A percentile compares a stretch with the other conserved stretches of the same genome.
These are phyloP conservation scores for Nicotiana tabacum DNA, from an alignment of 257 asterid species.

Conservation along the genomic window DNA sequence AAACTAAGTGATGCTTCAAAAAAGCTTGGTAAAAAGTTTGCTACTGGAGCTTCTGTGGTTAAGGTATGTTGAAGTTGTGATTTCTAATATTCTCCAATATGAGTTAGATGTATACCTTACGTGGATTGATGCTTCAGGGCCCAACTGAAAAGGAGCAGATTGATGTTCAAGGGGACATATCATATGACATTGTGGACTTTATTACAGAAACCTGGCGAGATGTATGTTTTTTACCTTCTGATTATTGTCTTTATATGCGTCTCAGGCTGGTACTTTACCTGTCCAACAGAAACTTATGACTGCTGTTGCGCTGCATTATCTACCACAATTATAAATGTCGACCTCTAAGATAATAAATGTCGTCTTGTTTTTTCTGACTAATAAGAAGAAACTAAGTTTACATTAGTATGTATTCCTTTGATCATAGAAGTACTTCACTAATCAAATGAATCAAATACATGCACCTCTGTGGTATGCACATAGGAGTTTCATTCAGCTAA, in stretches of 20 bases:
- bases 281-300: not conserved
- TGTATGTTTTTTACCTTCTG: conserved; percentile 41
- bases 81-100: conserved; percentile 3
- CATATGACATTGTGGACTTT: conserved; percentile 92
- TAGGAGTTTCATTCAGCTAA: not conserved
- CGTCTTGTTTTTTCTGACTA: not conserved
- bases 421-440: not conserved
- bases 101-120: conserved; percentile 1
- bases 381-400: not conserved
- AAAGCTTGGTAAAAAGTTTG: conserved; percentile 96
- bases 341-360: not conserved
- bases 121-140: conserved; percentile 43
- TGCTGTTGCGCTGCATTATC: not conserved
- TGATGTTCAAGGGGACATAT: conserved; percentile 98
- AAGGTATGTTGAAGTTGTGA: conserved; percentile 46
- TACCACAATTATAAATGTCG: not conserved
- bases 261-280: not conserved
- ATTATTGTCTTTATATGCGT: not conserved
- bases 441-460: not conserved
- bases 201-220: conserved; percentile 93
- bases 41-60: conserved; percentile 97
- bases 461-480: not conserved
- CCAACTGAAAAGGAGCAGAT: conserved; percentile 98
- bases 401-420: not conserved
- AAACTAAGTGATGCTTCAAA: conserved; percentile 93